Evolutionary conservation across 1,284 basidiomycete species (phyloP), one percentile per base, ranked within the genome.

Genomic region (Boletus sp.): DNA sequence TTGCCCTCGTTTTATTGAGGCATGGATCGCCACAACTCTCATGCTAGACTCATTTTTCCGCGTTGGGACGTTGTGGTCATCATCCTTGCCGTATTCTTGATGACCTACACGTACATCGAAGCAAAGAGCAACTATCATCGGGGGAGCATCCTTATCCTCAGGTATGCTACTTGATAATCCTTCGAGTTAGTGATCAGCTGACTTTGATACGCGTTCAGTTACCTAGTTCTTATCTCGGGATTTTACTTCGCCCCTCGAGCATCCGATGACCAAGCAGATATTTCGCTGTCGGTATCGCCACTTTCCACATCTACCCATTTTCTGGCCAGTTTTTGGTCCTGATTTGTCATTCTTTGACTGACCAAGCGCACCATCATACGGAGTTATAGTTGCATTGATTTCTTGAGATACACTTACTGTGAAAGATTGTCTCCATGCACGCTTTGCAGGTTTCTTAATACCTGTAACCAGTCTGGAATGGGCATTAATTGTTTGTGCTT

Each of bases 31-130:
- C 1, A 35, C 19, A n/a, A 34, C 14, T 41, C 8, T 32, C 9
- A 14, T 38, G 17, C 13, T 60, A 96, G 93, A 17, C 79, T 99
- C 48, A 94, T 99, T 56, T 98, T 99, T 80, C 96, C 96, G 1
- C 82, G 94, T 59, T 99, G 96, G 95, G 96, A 99, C 66, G 92
- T 96, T 40, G 86, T 99, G 56, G 88, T 88, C 25, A 91, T 99
- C 67, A 91, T 99, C 60, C 74, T 94, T 25, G 88, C 91, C 2
- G 91, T 95, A 69, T 99, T 99, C 77, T 72, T 99, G 55, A 82
- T 99, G 73, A 99, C 96, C 0, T 99, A 99, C 69, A 97, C 94
- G 4, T 99, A 98, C 69, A 98, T 98, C 62, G 96, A 99, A 71
- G 93, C 94, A 16, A 89, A 91, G 70, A 90, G 89, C 59, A 99